These are phyloP conservation scores for Rhodomyrtus psidioides DNA, from an alignment of 441 rosid genomes.

Conservation along the genomic window DNA sequence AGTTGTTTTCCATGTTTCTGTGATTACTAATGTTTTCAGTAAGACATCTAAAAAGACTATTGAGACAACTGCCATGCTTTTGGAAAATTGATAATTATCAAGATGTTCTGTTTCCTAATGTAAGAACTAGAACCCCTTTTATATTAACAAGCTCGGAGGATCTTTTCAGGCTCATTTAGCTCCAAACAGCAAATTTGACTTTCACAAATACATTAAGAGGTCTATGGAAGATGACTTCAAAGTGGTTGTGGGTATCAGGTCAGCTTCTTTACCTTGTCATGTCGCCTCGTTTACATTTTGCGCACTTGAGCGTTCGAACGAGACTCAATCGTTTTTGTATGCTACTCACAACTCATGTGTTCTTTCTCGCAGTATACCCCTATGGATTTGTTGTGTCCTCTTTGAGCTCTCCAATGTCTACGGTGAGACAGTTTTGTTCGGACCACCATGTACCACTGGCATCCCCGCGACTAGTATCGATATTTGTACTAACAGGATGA, in stretches of 20 bases:
- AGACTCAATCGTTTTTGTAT: background rate
- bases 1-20: background rate
- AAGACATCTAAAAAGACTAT: background rate
- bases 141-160: background rate
- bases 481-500: background rate
- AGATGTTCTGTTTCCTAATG: background rate
- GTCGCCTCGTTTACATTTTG: background rate
- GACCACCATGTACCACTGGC: background rate
- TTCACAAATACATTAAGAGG: slow-evolving; percentile 26
- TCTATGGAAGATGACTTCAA: slow-evolving; percentile 34
- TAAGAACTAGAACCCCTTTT: background rate
- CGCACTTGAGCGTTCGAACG: background rate
- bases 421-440: background rate
- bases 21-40: background rate
- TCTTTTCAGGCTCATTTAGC: slow-evolving; percentile 25
- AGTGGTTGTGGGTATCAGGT: slow-evolving; percentile 31
- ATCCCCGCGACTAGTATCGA: background rate
- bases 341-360: background rate
- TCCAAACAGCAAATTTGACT: slow-evolving; percentile 21
- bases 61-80: background rate
- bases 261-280: background rate
- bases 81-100: background rate
- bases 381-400: slow-evolving; percentile 22
- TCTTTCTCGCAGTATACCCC: slow-evolving; percentile 17
- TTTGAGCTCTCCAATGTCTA: slow-evolving; percentile 18